Base-by-base conservation (phyloP, 352 stramenopile genomes). In the Globisporangium spiculum region DNA sequence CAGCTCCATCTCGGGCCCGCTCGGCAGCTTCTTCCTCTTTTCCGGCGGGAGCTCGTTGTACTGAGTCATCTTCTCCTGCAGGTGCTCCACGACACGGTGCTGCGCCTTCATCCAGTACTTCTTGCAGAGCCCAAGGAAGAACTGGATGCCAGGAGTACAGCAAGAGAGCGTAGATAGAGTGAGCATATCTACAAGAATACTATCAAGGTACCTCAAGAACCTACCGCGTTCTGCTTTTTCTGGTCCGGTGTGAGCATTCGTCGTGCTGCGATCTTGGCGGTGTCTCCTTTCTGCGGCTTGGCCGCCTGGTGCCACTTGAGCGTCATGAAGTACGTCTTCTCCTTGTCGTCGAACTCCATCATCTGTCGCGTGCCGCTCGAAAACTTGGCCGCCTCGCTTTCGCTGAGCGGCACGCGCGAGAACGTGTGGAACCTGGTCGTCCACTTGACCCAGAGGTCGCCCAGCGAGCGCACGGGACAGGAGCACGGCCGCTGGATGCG, bases 231-330 rank as follows among this genome's bases (percentile, higher is more conserved):
- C 57, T 93, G 86, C 55, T 79, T 77, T 71, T 93, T 95, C 58
- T 95, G 85, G 70, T 95, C 87, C 0, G 65, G 34, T 16, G 85
- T 88, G 57, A 95, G 80, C 55, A 63, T 60, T 36, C 86, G 76
- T 1, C 87, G 79, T 20, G 86, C 86, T 0, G 88, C 86, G 41
- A 95, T 94, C 71, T 94, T 95, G 46, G 88, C 88, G 9, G 86
- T 95, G 67, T 95, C 88, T 9, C 86, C 88, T 61, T 93, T 93
- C 50, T 94, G 86, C 9, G 81, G 81, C 70, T 95, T 95, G 56
- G 80, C 86, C 7, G 88, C 86, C 24, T 88, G 75, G 60, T 92
- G 87, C 85, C 87, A 95, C 72, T 95, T 95, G 63, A 95, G 78
- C 27, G 87, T 92, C 83, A 95, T 91, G 68, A 76, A 91, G 68